phyloP scores from a whole-genome alignment of 2,329 filamentous ascomycete genomes.

The Neoscytalidium dimidiatum region DNA sequence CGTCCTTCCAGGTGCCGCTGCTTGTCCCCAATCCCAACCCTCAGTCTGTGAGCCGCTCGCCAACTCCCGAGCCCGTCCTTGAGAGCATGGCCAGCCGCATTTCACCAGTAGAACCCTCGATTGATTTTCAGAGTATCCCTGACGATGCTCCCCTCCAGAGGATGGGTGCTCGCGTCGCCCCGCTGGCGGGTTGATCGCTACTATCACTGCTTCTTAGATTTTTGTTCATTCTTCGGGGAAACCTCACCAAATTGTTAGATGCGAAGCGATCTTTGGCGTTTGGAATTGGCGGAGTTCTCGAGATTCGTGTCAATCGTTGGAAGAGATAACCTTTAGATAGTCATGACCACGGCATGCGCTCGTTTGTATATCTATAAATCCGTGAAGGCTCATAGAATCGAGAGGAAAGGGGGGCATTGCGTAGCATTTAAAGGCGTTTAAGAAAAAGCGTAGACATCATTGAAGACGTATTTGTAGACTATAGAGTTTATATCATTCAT shows the following conservation, averaged over 20 bases:
- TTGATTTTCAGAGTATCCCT: conserved; percentile 10
- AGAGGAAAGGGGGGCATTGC: background rate
- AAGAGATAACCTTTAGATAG: background rate
- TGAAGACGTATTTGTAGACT: background rate
- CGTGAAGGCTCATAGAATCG: background rate
- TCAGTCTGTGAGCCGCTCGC: conserved; percentile 23
- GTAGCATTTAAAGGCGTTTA: background rate
- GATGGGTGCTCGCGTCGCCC: conserved; percentile 36
- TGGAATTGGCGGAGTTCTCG: background rate
- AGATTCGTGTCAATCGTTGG: conserved; percentile 2
- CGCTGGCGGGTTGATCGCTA: background rate
- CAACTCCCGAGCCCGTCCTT: conserved; percentile 37
- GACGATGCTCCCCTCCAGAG: conserved; percentile 31
- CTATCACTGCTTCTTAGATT: background rate
- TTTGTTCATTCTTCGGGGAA: background rate
- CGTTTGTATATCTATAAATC: background rate
- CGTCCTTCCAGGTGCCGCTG: conserved; percentile 8
- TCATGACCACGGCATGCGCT: conserved; percentile 1
- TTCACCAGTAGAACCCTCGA: conserved; percentile 15
- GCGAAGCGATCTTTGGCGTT: conserved; percentile 1
- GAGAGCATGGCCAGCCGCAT: conserved; percentile 37
- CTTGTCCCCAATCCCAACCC: conserved; percentile 21
- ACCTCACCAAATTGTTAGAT: conserved; percentile 1
- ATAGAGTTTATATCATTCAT: background rate
- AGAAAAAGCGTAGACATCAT: background rate